Evolutionary conservation across 2,329 filamentous ascomycete genomes (phyloP), one percentile per base, ranked within the genome.

Genomic region (Ambrosiella beaveri): DNA sequence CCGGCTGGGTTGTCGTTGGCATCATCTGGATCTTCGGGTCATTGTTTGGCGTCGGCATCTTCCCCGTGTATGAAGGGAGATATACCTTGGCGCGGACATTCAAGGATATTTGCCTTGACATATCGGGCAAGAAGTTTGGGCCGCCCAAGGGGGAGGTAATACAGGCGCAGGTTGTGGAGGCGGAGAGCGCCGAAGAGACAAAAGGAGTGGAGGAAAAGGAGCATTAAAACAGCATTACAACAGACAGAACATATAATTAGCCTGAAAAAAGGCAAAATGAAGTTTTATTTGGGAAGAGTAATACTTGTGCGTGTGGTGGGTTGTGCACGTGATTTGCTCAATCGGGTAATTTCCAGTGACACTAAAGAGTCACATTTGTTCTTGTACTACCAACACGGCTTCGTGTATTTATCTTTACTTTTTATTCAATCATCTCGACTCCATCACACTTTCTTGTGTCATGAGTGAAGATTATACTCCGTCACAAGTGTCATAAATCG

Each of bases 11-110:
- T 9, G 75, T 80, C 1, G 79, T 88, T 7, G 85, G 84, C 8
- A 86, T 93, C 57, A 73, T 90, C 47, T 93, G 87, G 87, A 77
- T 91, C 63, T 88, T 89, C 67, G 80, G 78, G 64, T 85, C 81
- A 2, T 72, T 82, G 1, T 74, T 84, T 58, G 84, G 81, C 8
- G 88, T 95, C 0, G 88, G 87, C 0, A 44, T 95, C 0, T 95
- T 85, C 69, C 90, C 90, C 6, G 71, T 93, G 1, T 93, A 78
- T 69, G 88, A 95, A 66, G 87, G 88, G 0, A 73, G 89, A 1
- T 70, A 75, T 58, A 90, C 84, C 1, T 81, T 87, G 59, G 66
- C 67, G 0, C 72, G 77, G 56, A 87, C 75, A 70, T 45, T 65
- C 71, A 50, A 39, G 9, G 49, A 58, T 9, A 58, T 58, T 17